Evolutionary conservation across 1,284 basidiomycete species (phyloP).

Genomic region (Pseudozyma sp.): DNA sequence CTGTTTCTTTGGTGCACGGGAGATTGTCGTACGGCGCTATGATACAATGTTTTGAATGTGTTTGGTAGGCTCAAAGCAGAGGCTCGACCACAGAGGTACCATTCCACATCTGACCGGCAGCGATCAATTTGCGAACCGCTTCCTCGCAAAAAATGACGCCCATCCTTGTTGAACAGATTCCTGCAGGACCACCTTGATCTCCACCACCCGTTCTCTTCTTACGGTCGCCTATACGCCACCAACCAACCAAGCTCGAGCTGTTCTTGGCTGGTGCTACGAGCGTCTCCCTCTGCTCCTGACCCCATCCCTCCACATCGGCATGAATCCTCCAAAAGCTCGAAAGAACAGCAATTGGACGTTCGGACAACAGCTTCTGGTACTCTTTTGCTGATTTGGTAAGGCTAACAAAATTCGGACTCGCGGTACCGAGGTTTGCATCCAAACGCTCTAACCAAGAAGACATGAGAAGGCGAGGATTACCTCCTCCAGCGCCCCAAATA

Average conservation of each 20-base stretch:
- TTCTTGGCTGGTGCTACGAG: slow-evolving; percentile 37
- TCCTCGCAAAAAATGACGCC: slow-evolving; percentile 57
- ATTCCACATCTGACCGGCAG: slow-evolving; percentile 47
- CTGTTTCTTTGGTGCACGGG: too few relatives aligned
- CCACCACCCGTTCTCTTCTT: slow-evolving; percentile 40
- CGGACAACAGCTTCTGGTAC: slow-evolving; percentile 25
- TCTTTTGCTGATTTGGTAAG: slow-evolving; percentile 18
- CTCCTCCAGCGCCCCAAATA: slow-evolving; percentile 42
- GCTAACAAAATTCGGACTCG: slow-evolving; percentile 34
- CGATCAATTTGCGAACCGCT: slow-evolving; percentile 53
- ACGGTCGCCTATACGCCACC: slow-evolving; percentile 55
- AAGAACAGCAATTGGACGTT: slow-evolving; percentile 51
- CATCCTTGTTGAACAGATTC: slow-evolving; percentile 49
- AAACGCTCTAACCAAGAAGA: slow-evolving; percentile 49
- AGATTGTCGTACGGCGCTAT: too few relatives aligned
- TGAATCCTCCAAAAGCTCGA: slow-evolving; percentile 58
- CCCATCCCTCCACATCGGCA: slow-evolving; percentile 53
- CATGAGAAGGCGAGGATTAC: slow-evolving; percentile 40
- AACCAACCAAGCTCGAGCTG: slow-evolving; percentile 47
- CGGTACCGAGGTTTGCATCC: slow-evolving; percentile 50
- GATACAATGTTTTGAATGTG: too few relatives aligned
- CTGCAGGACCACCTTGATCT: slow-evolving; percentile 48
- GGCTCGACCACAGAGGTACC: slow-evolving; percentile 1
- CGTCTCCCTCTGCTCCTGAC: slow-evolving; percentile 36
- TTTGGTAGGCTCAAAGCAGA: too few relatives aligned